Evolutionary conservation across 257 asterid species (phyloP), one percentile per base, ranked within the genome.

Genomic region (Orobanche coerulescens): DNA sequence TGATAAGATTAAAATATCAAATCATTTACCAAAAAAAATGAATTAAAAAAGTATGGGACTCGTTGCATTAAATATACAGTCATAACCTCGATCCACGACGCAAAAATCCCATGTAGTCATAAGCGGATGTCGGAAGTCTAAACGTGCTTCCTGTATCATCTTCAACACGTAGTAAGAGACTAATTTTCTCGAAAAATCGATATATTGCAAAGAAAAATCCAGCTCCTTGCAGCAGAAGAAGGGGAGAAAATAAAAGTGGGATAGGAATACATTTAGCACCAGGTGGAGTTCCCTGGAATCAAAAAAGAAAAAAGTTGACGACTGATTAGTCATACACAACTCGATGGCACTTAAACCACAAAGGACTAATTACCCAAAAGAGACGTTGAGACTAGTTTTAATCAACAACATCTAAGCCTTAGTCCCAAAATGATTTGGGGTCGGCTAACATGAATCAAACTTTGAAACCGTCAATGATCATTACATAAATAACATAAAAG

Each of bases 141-240:
- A 81, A 81, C 65, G 66, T 64, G 73, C 84, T 79, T 69, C 90
- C 84, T 10, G 79, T 33, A 34, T 72, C 81, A 62, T 66, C 51
- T 48, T 77, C 94, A 58, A 53, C 70, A 26, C 72, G 68, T 13
- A 71, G 47, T 48, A 81, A 61, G 61, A 63, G 44, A 39, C 48
- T 57, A 24, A 88, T 24, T 66, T 80, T 92, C 81, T 81, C 93
- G 61, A 69, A 66, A 26, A 81, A 68, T 67, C 93, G 77, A 74
- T 67, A 88, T 40, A 84, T 47, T 42, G 96, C 88, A 75, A 84
- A 92, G 61, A 88, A 68, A 54, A 85, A 51, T 14, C 94, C 96
- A 47, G 80, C 88, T 57, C 96, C 98, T 84, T 91, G 96, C 46
- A 91, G 89, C 71, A 92, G 75, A 65, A 86, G 75, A 78, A 92